A percentile compares a stretch with the other conserved stretches of the same genome.
These are phyloP conservation scores for Aspergillus sp. DNA, from an alignment of 2,329 filamentous ascomycete genomes.

Conservation along the genomic window DNA sequence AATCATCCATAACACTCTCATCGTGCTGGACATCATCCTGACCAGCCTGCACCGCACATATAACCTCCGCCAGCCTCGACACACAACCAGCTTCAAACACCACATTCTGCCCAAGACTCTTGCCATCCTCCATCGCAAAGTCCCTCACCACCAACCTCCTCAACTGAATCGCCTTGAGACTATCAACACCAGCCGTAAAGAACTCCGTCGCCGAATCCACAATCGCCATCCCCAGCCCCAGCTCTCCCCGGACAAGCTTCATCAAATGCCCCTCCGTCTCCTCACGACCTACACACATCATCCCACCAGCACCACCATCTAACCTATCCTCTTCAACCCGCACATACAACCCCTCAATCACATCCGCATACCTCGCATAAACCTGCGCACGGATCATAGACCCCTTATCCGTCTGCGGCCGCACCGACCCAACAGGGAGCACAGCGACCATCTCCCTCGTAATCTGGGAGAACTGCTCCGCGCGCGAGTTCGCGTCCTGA, in stretches of 20 bases:
- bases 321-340: constrained; percentile 20
- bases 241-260: constrained; percentile 29
- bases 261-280: constrained; percentile 37
- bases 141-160: constrained; percentile 43
- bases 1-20: constrained; percentile 39
- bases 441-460: constrained; percentile 43
- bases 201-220: constrained; percentile 39
- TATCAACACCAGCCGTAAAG: constrained; percentile 49
- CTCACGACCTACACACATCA: constrained; percentile 33
- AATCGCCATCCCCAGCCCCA: constrained; percentile 29
- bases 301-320: constrained; percentile 20
- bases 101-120: constrained; percentile 37
- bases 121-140: constrained; percentile 35
- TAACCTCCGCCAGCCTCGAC: constrained; percentile 31
- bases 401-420: constrained; percentile 55
- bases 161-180: constrained; percentile 48
- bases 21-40: constrained; percentile 24
- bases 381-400: constrained; percentile 53
- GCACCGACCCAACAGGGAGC: constrained; percentile 36
- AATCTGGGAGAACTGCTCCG: constrained; percentile 48
- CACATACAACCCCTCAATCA: constrained; percentile 42
- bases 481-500: constrained; percentile 39
- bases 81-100: constrained; percentile 46
- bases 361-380: constrained; percentile 44
- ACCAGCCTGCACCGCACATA: constrained; percentile 27